Evolutionary conservation across 2,329 filamentous ascomycete species (phyloP).

Genomic region (Amylocarpus encephaloides): DNA sequence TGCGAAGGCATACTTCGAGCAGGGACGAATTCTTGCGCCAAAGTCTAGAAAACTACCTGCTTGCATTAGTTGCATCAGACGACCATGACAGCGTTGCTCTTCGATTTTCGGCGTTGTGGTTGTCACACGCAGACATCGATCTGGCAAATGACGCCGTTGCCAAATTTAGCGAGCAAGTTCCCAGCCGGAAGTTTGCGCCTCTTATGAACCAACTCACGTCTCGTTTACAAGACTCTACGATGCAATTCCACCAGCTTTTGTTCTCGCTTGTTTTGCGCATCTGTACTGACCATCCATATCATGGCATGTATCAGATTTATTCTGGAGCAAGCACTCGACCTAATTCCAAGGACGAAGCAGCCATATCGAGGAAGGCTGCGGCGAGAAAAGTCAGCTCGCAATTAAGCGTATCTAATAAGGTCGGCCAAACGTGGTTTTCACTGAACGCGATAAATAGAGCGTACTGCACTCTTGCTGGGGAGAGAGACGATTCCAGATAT

Average conservation of each 20-base stretch:
- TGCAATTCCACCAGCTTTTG: conserved; percentile 70
- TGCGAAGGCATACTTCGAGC: conserved; percentile 68
- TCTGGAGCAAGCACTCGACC: conserved; percentile 66
- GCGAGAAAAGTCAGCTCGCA: conserved; percentile 62
- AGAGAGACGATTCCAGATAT: conserved; percentile 56
- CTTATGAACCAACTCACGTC: conserved; percentile 96
- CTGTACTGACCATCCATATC: conserved; percentile 88
- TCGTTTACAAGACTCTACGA: conserved; percentile 66
- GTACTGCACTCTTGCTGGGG: conserved; percentile 59
- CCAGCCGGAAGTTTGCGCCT: conserved; percentile 84
- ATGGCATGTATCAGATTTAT: conserved; percentile 96
- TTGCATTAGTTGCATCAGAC: conserved; percentile 78
- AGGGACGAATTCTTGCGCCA: conserved; percentile 79
- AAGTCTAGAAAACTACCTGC: conserved; percentile 87
- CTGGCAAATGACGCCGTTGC: conserved; percentile 72
- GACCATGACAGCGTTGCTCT: conserved; percentile 84
- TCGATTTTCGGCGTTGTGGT: conserved; percentile 89
- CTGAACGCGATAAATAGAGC: conserved; percentile 68
- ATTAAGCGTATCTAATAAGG: conserved; percentile 42
- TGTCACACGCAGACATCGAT: conserved; percentile 73
- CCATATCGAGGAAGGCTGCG: conserved; percentile 66
- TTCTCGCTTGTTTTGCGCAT: conserved; percentile 71
- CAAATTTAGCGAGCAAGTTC: conserved; percentile 64
- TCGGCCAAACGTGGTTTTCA: conserved; percentile 56
- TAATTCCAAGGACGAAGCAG: conserved; percentile 66